Percentiles rank a stretch among this genome's conserved stretches.
phyloP scores from a whole-genome alignment of 345 rosid species.

The Carallia brachiata region DNA sequence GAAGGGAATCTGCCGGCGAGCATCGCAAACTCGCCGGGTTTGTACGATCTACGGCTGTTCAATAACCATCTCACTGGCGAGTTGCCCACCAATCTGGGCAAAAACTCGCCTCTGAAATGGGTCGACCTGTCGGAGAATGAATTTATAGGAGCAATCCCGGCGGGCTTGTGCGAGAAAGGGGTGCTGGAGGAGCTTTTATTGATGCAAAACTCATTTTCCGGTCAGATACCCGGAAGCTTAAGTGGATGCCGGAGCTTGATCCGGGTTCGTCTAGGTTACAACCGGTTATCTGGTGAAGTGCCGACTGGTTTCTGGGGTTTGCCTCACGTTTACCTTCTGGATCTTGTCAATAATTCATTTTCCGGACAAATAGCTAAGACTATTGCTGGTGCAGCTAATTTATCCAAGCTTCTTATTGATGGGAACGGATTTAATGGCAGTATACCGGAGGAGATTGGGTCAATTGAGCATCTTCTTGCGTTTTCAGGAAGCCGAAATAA shows the following conservation, averaged over 20 bases:
- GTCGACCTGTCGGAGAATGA: slow-evolving; percentile 69
- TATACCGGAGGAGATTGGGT: slow-evolving; percentile 79
- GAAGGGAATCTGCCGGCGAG: slow-evolving; percentile 64
- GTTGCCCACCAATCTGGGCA: slow-evolving; percentile 67
- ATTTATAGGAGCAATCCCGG: slow-evolving; percentile 65
- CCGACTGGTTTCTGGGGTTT: slow-evolving; percentile 86
- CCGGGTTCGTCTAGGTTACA: slow-evolving; percentile 70
- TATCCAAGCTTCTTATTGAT: slow-evolving; percentile 59
- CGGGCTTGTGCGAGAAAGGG: slow-evolving; percentile 58
- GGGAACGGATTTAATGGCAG: slow-evolving; percentile 65
- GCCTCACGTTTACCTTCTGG: slow-evolving; percentile 74
- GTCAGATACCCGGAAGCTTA: slow-evolving; percentile 57
- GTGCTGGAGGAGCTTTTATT: slow-evolving; percentile 71
- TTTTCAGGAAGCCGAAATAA: slow-evolving; percentile 61
- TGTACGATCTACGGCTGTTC: slow-evolving; percentile 84
- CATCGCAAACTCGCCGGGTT: slow-evolving; percentile 59
- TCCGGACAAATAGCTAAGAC: slow-evolving; percentile 62
- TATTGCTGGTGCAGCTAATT: slow-evolving; percentile 61
- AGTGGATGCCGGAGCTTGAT: slow-evolving; percentile 57
- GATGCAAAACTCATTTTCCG: slow-evolving; percentile 65
- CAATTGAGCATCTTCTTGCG: slow-evolving; percentile 43
- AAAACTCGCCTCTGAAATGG: slow-evolving; percentile 74
- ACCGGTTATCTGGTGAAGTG: slow-evolving; percentile 70
- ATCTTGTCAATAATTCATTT: slow-evolving; percentile 56
- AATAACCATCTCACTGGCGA: slow-evolving; percentile 60